A percentile compares a stretch with the other conserved stretches of the same genome.
Conservation (phyloP, 345 rosid genomes). For the Litchi chinensis region DNA sequence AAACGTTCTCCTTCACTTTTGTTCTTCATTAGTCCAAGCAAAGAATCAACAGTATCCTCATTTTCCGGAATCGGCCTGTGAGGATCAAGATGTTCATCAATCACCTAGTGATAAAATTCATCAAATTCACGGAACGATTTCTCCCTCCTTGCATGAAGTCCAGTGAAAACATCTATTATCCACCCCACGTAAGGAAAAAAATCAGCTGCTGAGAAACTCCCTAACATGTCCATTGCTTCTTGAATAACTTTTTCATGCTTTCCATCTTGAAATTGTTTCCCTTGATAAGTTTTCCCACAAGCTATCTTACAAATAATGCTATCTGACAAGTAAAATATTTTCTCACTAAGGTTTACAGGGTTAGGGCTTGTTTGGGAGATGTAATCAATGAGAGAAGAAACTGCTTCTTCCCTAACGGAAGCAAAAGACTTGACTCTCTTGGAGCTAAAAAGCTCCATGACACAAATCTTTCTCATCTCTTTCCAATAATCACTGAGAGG, state of each 20-base stretch:
- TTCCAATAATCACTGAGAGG: not conserved
- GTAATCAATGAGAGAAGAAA: not conserved
- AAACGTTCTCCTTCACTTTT: not conserved
- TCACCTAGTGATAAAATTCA: not conserved
- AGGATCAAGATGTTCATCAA: not conserved
- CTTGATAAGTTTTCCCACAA: not conserved
- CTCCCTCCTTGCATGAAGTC: not conserved
- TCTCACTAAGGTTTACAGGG: not conserved
- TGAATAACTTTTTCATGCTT: not conserved
- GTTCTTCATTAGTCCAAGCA: not conserved
- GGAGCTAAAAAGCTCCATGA: not conserved
- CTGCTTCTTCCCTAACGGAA: not conserved
- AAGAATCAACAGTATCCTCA: not conserved
- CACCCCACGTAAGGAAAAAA: not conserved
- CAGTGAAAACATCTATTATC: not conserved
- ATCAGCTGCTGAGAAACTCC: conserved; percentile 1
- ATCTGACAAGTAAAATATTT: not conserved
- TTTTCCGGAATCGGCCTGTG: not conserved
- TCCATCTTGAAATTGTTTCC: not conserved
- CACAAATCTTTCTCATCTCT: not conserved
- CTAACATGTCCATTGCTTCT: not conserved
- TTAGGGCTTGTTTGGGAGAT: not conserved
- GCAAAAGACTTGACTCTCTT: not conserved
- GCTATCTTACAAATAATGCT: not conserved
- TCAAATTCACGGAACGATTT: not conserved